Evolutionary conservation across 1,284 basidiomycete genomes (phyloP).

Genomic region (Kwoniella shivajii): DNA sequence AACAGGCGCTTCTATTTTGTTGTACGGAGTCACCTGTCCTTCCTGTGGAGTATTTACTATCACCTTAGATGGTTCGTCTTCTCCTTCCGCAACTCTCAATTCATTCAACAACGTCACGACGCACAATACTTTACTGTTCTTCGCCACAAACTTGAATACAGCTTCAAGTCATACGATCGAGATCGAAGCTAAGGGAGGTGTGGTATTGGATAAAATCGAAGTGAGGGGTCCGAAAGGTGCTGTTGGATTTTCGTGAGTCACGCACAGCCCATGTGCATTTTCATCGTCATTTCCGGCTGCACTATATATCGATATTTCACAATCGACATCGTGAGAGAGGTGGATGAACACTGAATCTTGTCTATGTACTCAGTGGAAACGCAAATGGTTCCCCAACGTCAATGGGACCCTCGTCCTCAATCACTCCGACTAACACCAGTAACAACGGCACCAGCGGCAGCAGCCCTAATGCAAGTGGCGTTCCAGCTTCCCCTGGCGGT

Average conservation of each 20-base stretch:
- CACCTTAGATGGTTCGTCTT: constrained; percentile 17
- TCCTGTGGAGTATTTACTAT: constrained; percentile 18
- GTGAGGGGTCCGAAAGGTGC: constrained; percentile 29
- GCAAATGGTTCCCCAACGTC: constrained; percentile 5
- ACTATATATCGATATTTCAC: no score
- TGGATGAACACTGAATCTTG: no score
- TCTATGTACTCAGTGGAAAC: neutral
- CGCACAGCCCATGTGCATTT: neutral
- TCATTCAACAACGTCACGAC: constrained; percentile 20
- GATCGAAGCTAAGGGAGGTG: constrained; percentile 14
- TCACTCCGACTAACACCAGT: neutral
- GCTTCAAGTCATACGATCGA: constrained; percentile 22
- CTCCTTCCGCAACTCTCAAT: constrained; percentile 24
- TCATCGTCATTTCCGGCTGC: no score
- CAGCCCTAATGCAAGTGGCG: neutral
- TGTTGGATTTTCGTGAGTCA: constrained; percentile 31
- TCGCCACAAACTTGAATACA: constrained; percentile 32
- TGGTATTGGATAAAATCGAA: constrained; percentile 31
- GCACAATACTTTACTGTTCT: constrained; percentile 32
- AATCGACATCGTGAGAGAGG: no score
- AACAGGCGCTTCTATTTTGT: constrained; percentile 29
- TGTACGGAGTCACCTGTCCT: constrained; percentile 30
- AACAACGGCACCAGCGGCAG: neutral
- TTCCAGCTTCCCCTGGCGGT: constrained; percentile 8
- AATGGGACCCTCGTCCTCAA: no score